A percentile compares a stretch with the other conserved stretches of the same genome.
Evolutionary conservation across 2,329 filamentous ascomycete species (phyloP).

Genomic region (Passalora sequoiae): DNA sequence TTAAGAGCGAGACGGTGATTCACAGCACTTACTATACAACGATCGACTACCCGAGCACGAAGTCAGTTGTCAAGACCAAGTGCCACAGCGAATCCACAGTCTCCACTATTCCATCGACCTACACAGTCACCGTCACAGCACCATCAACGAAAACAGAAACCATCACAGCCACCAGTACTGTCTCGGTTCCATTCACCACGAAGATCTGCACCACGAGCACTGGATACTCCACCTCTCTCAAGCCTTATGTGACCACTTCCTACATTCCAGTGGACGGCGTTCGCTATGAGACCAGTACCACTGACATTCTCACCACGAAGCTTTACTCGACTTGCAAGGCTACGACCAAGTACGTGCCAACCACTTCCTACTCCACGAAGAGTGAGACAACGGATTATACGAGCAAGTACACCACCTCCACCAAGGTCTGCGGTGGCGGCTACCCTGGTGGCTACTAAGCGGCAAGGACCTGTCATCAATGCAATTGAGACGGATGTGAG

Average conservation of each 20-base stretch:
- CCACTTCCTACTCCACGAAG: background rate
- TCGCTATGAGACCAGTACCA: background rate
- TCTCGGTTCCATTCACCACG: conserved; percentile 3
- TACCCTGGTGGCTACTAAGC: conserved; percentile 1
- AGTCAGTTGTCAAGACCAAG: background rate
- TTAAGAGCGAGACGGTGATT: conserved; percentile 10
- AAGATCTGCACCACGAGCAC: background rate
- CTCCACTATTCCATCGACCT: background rate
- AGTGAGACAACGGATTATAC: background rate
- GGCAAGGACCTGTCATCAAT: no score
- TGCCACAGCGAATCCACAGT: background rate
- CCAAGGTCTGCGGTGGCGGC: conserved; percentile 1
- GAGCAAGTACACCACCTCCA: background rate
- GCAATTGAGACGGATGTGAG: no score
- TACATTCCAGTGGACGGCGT: no score
- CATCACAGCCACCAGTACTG: background rate
- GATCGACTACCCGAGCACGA: background rate
- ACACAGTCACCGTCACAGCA: background rate
- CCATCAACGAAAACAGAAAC: background rate
- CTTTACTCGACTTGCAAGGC: background rate
- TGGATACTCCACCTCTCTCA: background rate
- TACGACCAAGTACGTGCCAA: background rate
- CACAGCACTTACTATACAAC: conserved; percentile 4
- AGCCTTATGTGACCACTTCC: background rate
- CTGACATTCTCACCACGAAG: background rate